Evolutionary conservation across 2,329 filamentous ascomycete genomes (phyloP).

Genomic region (Colletotrichum truncatum): DNA sequence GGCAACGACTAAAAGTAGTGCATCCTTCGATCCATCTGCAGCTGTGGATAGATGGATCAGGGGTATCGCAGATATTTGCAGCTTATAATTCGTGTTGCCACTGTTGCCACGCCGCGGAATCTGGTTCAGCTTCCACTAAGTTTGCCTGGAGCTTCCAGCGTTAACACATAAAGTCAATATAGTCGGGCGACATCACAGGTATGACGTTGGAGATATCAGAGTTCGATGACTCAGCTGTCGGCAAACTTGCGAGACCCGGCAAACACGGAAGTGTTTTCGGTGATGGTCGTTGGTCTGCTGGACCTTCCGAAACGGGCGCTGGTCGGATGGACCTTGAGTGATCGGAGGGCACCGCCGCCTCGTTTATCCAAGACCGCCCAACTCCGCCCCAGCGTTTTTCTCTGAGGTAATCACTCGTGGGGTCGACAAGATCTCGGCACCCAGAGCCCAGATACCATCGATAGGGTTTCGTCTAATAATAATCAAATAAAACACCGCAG

Average conservation of each 20-base stretch:
- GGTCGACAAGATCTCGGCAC: not conserved
- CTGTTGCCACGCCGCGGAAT: too few relatives aligned
- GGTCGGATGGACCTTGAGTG: not conserved
- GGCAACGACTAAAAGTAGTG: too few relatives aligned
- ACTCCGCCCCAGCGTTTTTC: not conserved
- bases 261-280: conserved; percentile 9
- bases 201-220: conserved; percentile 12
- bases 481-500: conserved; percentile 14
- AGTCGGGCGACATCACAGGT: not conserved
- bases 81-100: too few relatives aligned
- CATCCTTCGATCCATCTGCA: too few relatives aligned
- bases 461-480: conserved; percentile 5
- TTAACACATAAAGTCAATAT: not conserved
- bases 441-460: not conserved
- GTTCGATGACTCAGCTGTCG: conserved; percentile 12
- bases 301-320: conserved; percentile 22
- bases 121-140: too few relatives aligned
- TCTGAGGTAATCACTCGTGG: conserved; percentile 5
- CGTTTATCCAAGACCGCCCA: conserved; percentile 9
- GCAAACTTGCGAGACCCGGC: not conserved
- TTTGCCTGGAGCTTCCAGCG: too few relatives aligned
- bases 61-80: too few relatives aligned
- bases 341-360: conserved; percentile 22
- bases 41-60: too few relatives aligned
- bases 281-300: not conserved